Percentiles rank a stretch among this genome's conserved stretches.
These are phyloP conservation scores for Diaporthe sp. DNA, from an alignment of 2,329 filamentous ascomycete species.

Conservation along the genomic window DNA sequence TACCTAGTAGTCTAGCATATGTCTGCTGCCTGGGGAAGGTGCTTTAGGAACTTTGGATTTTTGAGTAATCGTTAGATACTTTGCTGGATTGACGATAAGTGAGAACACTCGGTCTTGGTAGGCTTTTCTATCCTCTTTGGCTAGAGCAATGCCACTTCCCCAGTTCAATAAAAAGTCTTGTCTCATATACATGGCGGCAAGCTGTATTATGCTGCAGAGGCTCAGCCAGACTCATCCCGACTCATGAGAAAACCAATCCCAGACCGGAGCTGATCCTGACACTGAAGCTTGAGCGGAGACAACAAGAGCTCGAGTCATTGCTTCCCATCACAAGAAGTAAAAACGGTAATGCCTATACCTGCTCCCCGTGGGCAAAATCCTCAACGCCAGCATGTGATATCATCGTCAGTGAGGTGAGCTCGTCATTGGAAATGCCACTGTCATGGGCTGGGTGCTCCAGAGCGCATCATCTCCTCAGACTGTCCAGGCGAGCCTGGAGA, in stretches of 20 bases:
- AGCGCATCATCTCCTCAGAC: constrained; percentile 72
- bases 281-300: not conserved
- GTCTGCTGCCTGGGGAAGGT: not conserved
- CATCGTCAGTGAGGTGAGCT: not conserved
- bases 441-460: not conserved
- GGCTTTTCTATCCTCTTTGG: not conserved
- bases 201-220: not conserved
- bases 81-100: not conserved
- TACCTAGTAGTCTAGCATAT: not conserved
- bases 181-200: not conserved
- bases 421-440: not conserved
- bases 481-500: constrained; percentile 92
- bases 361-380: not conserved
- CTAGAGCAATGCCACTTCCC: not conserved
- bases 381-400: constrained; percentile 12
- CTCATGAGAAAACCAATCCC: not conserved
- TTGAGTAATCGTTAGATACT: not conserved
- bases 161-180: not conserved
- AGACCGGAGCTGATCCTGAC: not conserved
- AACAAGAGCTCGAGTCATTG: constrained; percentile 14
- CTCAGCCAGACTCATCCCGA: not conserved
- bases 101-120: not conserved
- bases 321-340: not conserved
- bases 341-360: constrained; percentile 8
- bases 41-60: not conserved